These are phyloP conservation scores for Rhytidiadelphus loreus DNA, from an alignment of 225 moss, liverwort and hornwort species.

Conservation along the genomic window DNA sequence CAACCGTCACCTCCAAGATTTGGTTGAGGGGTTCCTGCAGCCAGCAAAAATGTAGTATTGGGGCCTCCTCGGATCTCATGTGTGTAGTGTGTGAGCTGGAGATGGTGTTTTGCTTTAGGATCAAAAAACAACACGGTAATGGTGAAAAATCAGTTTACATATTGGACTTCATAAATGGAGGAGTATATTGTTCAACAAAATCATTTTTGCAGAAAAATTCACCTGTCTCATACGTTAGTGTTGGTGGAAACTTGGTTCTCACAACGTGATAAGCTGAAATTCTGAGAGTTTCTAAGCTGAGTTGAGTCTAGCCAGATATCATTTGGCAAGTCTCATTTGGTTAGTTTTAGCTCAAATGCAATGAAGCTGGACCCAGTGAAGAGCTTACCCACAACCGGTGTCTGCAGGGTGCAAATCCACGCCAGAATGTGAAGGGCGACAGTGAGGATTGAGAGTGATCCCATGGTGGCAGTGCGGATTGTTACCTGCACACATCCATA, in stretches of 20 bases:
- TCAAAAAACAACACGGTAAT: neutral
- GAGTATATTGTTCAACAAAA: neutral
- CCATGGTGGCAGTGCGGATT: neutral
- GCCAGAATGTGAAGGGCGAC: neutral
- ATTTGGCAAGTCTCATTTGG: too few species aligned
- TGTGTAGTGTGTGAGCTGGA: neutral
- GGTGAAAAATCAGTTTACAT: neutral
- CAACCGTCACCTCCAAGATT: neutral
- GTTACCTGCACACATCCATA: neutral
- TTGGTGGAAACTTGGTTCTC: neutral
- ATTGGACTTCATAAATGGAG: neutral
- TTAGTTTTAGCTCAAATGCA: neutral
- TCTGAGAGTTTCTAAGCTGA: neutral
- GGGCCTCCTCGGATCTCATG: constrained; percentile 7
- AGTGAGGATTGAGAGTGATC: neutral
- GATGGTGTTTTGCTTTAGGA: neutral
- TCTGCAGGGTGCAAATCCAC: neutral
- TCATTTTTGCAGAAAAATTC: neutral
- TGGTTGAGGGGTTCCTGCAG: neutral
- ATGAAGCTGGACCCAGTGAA: too few species aligned
- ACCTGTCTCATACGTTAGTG: too few species aligned
- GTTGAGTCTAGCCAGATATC: neutral
- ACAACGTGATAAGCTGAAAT: neutral
- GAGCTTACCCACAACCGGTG: neutral
- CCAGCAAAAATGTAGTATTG: neutral